Evolutionary conservation across 2,329 filamentous ascomycete species (phyloP).

Genomic region (Phoma sp.): DNA sequence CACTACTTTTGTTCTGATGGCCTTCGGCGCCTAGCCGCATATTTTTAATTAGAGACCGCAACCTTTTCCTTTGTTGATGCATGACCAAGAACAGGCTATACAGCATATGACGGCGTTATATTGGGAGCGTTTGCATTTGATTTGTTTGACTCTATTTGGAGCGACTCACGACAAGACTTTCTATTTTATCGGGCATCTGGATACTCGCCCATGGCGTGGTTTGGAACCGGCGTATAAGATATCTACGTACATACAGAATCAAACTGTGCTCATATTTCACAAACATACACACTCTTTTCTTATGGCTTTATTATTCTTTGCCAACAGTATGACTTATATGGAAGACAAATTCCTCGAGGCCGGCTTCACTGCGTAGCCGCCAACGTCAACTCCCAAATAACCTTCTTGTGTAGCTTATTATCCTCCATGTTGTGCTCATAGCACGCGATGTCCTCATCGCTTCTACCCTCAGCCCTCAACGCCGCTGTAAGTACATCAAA

Average conservation of each 20-base stretch:
- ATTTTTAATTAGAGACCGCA: conserved; percentile 12
- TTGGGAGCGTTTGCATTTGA: conserved; percentile 5
- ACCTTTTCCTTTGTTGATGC: conserved; percentile 11
- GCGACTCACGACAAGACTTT: conserved; percentile 5
- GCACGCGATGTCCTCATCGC: conserved; percentile 17
- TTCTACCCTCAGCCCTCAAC: conserved; percentile 21
- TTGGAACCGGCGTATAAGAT: conserved; percentile 3
- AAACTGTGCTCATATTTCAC: conserved; percentile 2
- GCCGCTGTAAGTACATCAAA: conserved; percentile 29
- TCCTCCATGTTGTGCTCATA: conserved; percentile 32
- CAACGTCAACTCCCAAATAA: too few relatives aligned
- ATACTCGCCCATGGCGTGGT: conserved; percentile 8
- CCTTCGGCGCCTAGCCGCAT: conserved; percentile 6
- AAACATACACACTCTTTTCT: background rate
- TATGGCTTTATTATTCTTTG: too few relatives aligned
- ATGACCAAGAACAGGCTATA: conserved; percentile 10
- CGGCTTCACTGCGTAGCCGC: too few relatives aligned
- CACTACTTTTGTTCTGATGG: conserved; percentile 14
- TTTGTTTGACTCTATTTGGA: conserved; percentile 7
- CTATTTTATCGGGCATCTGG: conserved; percentile 2
- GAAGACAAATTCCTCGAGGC: too few relatives aligned
- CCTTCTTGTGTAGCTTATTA: conserved; percentile 20
- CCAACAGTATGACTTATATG: too few relatives aligned
- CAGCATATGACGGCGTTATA: conserved; percentile 17
- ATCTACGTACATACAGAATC: conserved; percentile 6